phyloP scores from a whole-genome alignment of 2,329 filamentous ascomycete genomes.

The Talaromyces sp. region DNA sequence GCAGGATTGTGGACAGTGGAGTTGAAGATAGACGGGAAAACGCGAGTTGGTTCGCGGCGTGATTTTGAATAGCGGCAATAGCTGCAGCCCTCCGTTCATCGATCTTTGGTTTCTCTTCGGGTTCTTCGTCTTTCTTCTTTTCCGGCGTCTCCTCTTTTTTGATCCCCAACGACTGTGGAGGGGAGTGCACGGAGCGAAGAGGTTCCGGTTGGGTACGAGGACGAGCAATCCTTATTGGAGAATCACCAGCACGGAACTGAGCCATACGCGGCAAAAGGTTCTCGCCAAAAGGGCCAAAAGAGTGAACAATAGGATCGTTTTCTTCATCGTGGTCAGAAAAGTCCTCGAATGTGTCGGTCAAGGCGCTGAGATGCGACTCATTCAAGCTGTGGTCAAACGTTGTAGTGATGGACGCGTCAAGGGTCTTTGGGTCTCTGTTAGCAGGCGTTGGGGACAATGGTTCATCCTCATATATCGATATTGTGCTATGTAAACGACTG shows the following conservation, averaged over 20 bases:
- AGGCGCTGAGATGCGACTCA: constrained; percentile 29
- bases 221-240: constrained; percentile 53
- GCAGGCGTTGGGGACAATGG: constrained; percentile 51
- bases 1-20: constrained; percentile 83
- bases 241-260: constrained; percentile 65
- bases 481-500: constrained; percentile 43
- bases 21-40: constrained; percentile 91
- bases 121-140: constrained; percentile 26
- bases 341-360: constrained; percentile 51
- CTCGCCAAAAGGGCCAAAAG: constrained; percentile 84
- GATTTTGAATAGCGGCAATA: constrained; percentile 57
- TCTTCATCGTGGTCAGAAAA: constrained; percentile 83
- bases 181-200: constrained; percentile 33
- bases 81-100: constrained; percentile 14
- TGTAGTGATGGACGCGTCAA: constrained; percentile 31
- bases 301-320: constrained; percentile 88
- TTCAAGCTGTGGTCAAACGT: constrained; percentile 23
- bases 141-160: constrained; percentile 22
- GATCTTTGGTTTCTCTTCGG: constrained; percentile 12
- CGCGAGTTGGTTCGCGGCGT: constrained; percentile 91
- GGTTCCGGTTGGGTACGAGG: constrained; percentile 32
- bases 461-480: constrained; percentile 70
- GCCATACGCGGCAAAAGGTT: constrained; percentile 80
- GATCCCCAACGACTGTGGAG: constrained; percentile 24
- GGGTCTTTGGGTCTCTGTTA: constrained; percentile 11